Evolutionary conservation across 2,329 filamentous ascomycete species (phyloP).

Genomic region (Tetracladium maxilliforme): DNA sequence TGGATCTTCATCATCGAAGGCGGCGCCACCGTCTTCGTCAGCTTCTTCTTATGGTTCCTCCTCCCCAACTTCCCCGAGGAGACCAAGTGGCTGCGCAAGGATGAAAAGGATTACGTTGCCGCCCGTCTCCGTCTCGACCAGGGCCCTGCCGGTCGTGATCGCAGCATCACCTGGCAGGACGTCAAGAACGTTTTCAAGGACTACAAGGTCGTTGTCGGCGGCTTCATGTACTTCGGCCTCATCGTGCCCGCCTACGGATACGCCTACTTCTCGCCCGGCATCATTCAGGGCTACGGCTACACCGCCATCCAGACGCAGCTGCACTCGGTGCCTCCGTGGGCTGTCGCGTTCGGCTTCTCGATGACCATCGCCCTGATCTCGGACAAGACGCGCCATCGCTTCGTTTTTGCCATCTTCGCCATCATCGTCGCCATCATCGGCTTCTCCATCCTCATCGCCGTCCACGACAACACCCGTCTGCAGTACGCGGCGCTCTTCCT

Average conservation of each 20-base stretch:
- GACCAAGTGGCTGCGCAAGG: conserved; percentile 55
- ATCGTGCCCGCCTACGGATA: conserved; percentile 68
- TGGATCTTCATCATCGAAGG: conserved; percentile 79
- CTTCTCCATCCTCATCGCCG: conserved; percentile 58
- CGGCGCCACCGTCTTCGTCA: conserved; percentile 42
- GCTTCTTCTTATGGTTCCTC: conserved; percentile 50
- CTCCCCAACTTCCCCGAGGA: conserved; percentile 66
- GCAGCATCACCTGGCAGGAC: conserved; percentile 42
- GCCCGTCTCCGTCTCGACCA: conserved; percentile 54
- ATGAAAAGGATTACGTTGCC: conserved; percentile 53
- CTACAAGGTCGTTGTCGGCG: conserved; percentile 58
- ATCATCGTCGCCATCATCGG: conserved; percentile 58
- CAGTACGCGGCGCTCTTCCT: conserved; percentile 76
- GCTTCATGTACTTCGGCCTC: conserved; percentile 70
- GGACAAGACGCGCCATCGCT: conserved; percentile 59
- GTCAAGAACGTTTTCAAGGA: conserved; percentile 54
- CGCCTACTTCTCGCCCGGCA: conserved; percentile 63
- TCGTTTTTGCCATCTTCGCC: conserved; percentile 54
- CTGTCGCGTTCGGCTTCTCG: conserved; percentile 62
- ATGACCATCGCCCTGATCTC: conserved; percentile 62
- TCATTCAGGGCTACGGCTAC: conserved; percentile 55
- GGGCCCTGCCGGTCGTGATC: conserved; percentile 49
- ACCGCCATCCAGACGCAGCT: conserved; percentile 32
- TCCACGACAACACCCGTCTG: conserved; percentile 50
- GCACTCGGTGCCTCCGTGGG: conserved; percentile 42